Evolutionary conservation across 148 eudicot species (phyloP), one percentile per base, ranked within the genome.

Genomic region (Polygonum aviculare): DNA sequence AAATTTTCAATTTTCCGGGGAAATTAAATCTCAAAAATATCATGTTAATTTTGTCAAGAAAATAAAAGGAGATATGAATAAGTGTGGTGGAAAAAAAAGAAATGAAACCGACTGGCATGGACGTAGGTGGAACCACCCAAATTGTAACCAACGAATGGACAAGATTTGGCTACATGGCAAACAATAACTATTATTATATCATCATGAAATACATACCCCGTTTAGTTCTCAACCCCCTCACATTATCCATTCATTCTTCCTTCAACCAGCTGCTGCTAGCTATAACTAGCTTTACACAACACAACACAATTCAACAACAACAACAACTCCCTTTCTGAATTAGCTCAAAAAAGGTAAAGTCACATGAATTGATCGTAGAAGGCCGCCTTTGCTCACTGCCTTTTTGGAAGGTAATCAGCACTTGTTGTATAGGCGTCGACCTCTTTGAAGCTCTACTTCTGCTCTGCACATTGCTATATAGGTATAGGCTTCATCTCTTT

Each of bases 151-250:
- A 22, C 16, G 69, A 62, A 62, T 12, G 69, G 69, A 26, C 38
- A 62, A 2, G 36, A 62, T 62, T 62, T 31, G 69, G 69, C 69
- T 62, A 62, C 69, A 62, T 62, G 69, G 69, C 69, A 10, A 22
- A 62, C 1, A 15, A n/a, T n/a, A n/a, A n/a, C 31, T 26, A 26
- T 26, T 26, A 26, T 26, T 26, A 26, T 26, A 26, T 26, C 31
- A 26, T 26, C 31, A 26, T 26, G 31, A 26, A 26, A 26, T 26
- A 26, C 0, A 26, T 26, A 26, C 0, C 31, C 31, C 31, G 31
- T 26, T 26, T 26, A 26, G 26, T 5, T 54, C 6, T 54, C 47
- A 44, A 51, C 55, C 55, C 31, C 38, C 5, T 8, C 3, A 62
- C 69, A 26, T 62, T 62, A 31, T 62, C 69, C 12, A 62, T 62